Evolutionary conservation across 345 rosid genomes (phyloP), one percentile per base, ranked within the genome.

Genomic region (Lepidium africanum): DNA sequence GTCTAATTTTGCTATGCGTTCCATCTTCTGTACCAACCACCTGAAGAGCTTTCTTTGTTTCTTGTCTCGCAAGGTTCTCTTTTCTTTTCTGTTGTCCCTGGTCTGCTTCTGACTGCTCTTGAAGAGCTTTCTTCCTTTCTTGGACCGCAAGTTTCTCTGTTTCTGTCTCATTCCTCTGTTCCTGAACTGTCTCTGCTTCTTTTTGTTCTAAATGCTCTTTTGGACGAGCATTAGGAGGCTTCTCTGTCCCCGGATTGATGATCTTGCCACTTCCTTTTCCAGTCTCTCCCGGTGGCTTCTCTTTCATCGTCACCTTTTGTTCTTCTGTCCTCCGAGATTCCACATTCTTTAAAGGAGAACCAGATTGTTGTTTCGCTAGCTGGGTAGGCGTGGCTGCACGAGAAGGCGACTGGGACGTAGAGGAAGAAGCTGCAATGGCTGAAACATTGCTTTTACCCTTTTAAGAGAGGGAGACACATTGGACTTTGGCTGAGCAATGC

Each of bases 341-440:
- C 3, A 19, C 23, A 69, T 50, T 76, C 65, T 71, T 83, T 13
- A 59, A 40, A 6, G 78, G 75, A 52, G 82, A 73, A 38, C 47
- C 52, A 70, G n/a, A 3, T 33, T 39, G 72, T 36, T 27, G 43
- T 19, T 68, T 75, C 0, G 13, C 37, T n/a, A 48, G 43, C 32
- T 51, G 63, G 4, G 33, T 10, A 42, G 67, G 55, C 13, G 37
- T 59, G 42, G 30, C 66, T 40, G 46, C 67, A 33, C 62, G 49
- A 67, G 63, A 67, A 60, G 73, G 12, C 12, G 46, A 40, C 14
- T 46, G 59, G 40, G 77, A 50, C 5, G 38, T 38, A 41, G 61
- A 33, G 1, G 41, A 73, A 32, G 77, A 23, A 59, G 62, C 60
- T 23, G 67, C 42, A 7, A 42, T 36, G 54, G 57, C 77, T 0